Evolutionary conservation across 2,329 filamentous ascomycete genomes (phyloP), one percentile per base, ranked within the genome.

Genomic region (Coniochaeta sp.): DNA sequence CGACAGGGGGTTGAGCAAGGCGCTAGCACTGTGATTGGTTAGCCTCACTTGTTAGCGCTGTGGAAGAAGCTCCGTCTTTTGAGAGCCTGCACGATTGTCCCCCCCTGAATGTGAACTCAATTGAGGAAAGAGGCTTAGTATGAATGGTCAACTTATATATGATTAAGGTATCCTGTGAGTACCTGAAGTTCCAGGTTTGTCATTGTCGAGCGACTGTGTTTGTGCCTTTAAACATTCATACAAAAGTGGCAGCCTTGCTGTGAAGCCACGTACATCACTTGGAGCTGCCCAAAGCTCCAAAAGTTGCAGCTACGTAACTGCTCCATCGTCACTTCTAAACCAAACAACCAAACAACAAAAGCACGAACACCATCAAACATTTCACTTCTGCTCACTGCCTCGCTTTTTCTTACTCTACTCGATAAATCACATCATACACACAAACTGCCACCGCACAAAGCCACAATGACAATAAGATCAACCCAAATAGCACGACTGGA

Each of bases 401-500:
- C 6, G 27, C 27, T 7, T 6, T 12, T 12, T 30, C 27, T n/a
- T n/a, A n/a, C n/a, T n/a, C n/a, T n/a, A n/a, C n/a, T n/a, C n/a
- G n/a, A n/a, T n/a, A n/a, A 35, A 13, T 16, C 6, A 35, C 48
- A 47, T 38, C 38, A 56, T 22, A 51, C 12, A 51, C 14, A 45
- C 53, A 26, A 49, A n/a, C n/a, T n/a, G n/a, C n/a, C n/a, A n/a
- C 6, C 18, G 6, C 4, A 24, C 4, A 42, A 27, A 49, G 18
- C 35, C 58, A 52, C 27, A 22, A 68, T 60, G 24, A 94, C 92
- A 91, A 92, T 96, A 64, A 83, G 82, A 69, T 94, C 91, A 63
- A 99, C 92, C 50, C 89, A 96, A 73, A 96, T 99, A 73, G 87
- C 90, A 58, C 82, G 94, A 71, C 81, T 97, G 49, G 94, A 97